Base-by-base conservation (phyloP, 192 early-diverging fungal species). In the Chytriomyces hyalinus region DNA sequence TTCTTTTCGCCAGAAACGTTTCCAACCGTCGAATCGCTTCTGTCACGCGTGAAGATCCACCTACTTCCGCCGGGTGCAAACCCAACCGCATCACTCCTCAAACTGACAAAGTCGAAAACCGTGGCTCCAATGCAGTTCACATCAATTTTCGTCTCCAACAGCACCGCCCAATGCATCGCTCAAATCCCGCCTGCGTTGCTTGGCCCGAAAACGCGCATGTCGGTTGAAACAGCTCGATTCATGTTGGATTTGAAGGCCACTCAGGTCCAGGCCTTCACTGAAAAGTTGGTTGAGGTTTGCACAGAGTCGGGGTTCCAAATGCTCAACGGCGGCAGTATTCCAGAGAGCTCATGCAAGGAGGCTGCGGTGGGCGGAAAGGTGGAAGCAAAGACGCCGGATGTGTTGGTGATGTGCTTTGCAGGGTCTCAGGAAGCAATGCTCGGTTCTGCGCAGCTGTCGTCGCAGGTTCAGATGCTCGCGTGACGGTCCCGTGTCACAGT, bases 141-240 rank as follows among this genome's bases (percentile, higher is more conserved):
- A 49, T 22, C 60, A 61, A 78, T 87, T 17, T 83, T 69, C 62
- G 43, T 85, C 20, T 50, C 70, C 10, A 72, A 66, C 62, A 48
- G 77, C 3, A 67, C 75, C 71, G 81, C 81, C 13, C 83, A 83
- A 48, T 61, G 64, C 26, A 20, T 87, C 6, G 69, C 79, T 11
- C 75, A 83, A 6, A 47, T 77, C n/a, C 71, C 71, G 8, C 24
- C 46, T 2, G 17, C 17, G 5, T 69, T 70, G 26, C 47, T 85
- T 24, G 70, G 24, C 45, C 51, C 10, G 5, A 20, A 61, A 20
- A 65, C 78, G 9, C 36, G 13, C 53, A 28, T 85, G 61, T 45
- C 70, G 43, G 81, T 81, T 45, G 81, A 85, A 61, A 78, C 73
- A 26, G 79, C 80, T 10, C 71, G 76, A 70, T 85, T 49, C 49